phyloP scores from a whole-genome alignment of 768 basidiomycete species.

The Tylopilus plumbeoviolaceoides region DNA sequence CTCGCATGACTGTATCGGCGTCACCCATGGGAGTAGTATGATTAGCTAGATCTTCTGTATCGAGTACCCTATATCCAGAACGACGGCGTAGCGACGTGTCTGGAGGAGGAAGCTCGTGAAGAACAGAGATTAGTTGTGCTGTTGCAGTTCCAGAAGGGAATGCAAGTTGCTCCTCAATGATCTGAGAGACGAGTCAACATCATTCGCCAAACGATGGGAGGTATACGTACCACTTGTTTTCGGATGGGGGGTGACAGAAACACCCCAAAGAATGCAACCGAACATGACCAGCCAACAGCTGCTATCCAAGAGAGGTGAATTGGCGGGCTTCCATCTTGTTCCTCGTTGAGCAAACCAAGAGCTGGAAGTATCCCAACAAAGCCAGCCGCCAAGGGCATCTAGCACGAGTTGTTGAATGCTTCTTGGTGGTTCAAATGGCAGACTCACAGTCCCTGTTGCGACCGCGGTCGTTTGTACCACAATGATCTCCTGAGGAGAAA shows the following conservation, averaged over 20 bases:
- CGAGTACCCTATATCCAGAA: slow-evolving; percentile 47
- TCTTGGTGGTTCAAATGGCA: background rate
- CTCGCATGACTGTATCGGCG: slow-evolving; percentile 7
- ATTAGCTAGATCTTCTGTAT: slow-evolving; percentile 32
- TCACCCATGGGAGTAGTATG: slow-evolving; percentile 2
- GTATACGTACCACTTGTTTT: slow-evolving; percentile 77
- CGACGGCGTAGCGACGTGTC: slow-evolving; percentile 53
- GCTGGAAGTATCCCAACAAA: slow-evolving; percentile 96
- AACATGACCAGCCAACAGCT: slow-evolving; percentile 82
- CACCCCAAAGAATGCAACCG: slow-evolving; percentile 97
- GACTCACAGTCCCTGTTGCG: slow-evolving; percentile 70
- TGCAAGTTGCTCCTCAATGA: slow-evolving; percentile 88
- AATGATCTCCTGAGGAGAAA: slow-evolving; percentile 90
- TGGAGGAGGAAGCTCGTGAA: slow-evolving; percentile 74
- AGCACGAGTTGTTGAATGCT: background rate
- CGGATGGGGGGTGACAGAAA: slow-evolving; percentile 93
- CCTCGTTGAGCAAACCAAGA: slow-evolving; percentile 68
- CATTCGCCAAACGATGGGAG: background rate
- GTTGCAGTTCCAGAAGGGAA: slow-evolving; percentile 97
- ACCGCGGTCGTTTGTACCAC: slow-evolving; percentile 95
- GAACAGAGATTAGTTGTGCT: slow-evolving; percentile 88
- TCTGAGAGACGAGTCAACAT: slow-evolving; percentile 40
- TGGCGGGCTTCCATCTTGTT: slow-evolving; percentile 72
- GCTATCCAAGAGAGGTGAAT: slow-evolving; percentile 70
- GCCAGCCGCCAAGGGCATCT: slow-evolving; percentile 82